Evolutionary conservation across 1,139 yeast genomes (phyloP), one percentile per base, ranked within the genome.

Genomic region (Saccharomyces hybrid): DNA sequence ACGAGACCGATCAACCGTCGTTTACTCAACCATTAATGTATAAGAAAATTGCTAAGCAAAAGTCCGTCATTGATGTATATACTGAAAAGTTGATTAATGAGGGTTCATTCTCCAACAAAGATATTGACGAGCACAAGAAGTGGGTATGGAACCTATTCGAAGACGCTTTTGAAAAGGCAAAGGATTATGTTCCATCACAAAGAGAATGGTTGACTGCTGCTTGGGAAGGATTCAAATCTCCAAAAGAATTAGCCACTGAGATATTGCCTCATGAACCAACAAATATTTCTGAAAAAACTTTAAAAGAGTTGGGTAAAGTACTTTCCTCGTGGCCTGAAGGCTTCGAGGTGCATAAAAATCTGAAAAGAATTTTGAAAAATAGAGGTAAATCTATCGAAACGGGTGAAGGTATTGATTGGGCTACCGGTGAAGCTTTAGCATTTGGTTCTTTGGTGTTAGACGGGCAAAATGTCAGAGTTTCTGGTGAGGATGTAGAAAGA

Each of bases 401-500:
- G 44, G 99, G 99, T 70, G 89, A 87, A 75, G 95, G 95, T 68
- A 90, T 93, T 63, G 99, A 95, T 75, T 93, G 98, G 98, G 86
- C 99, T 49, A 93, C 99, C 58, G 99, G 97, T 81, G 99, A 93
- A 78, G 98, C 98, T 49, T 83, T 93, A 68, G 99, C 99, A 46
- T 91, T 85, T 69, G 99, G 98, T 70, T 83, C 97, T 54, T 80
- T 93, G 67, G 86, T 87, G 55, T 75, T 85, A 68, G 99, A 93
- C 76, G 99, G 99, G 60, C 88, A 86, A 76, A 96, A 93, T 68
- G 95, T 93, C 57, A 89, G 99, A 80, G 87, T 93, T 55, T 88
- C 97, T 52, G 99, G 99, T 72, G 98, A 93, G 79, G 99, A 93
- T 82, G 99, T 93, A 62, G 99, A 95, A 81, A 90, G 99, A 84